phyloP scores from a whole-genome alignment of 768 basidiomycete genomes.

The Tylopilus balloui region DNA sequence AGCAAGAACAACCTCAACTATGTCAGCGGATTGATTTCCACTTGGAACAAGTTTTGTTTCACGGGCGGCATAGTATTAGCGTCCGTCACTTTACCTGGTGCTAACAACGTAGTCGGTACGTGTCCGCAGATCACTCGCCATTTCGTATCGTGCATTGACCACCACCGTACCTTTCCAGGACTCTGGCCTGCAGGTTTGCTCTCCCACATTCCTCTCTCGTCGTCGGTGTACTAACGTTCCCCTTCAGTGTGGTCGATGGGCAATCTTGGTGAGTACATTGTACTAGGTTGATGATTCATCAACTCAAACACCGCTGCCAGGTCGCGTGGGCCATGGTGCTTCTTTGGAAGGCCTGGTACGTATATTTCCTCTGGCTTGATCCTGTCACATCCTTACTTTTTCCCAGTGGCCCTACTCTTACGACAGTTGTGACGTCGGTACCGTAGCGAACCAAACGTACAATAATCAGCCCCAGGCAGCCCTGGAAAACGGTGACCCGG shows the following conservation, averaged over 20 bases:
- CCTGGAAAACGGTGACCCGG: slow-evolving; percentile 53
- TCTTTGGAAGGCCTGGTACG: slow-evolving; percentile 76
- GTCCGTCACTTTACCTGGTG: slow-evolving; percentile 68
- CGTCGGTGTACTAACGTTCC: slow-evolving; percentile 11
- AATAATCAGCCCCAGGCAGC: slow-evolving; percentile 62
- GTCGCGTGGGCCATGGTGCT: slow-evolving; percentile 86
- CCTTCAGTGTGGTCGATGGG: slow-evolving; percentile 65
- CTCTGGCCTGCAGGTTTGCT: slow-evolving; percentile 64
- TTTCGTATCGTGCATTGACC: not conserved
- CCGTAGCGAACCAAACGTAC: slow-evolving; percentile 75
- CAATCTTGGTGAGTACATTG: slow-evolving; percentile 54
- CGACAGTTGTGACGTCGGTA: slow-evolving; percentile 91
- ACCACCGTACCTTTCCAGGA: slow-evolving; percentile 31
- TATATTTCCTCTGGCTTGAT: not conserved
- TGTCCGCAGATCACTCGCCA: not conserved
- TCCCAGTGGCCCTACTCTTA: slow-evolving; percentile 78
- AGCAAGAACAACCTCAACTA: slow-evolving; percentile 69
- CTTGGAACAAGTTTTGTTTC: slow-evolving; percentile 93
- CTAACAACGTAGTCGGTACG: slow-evolving; percentile 45
- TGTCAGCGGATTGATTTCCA: slow-evolving; percentile 63
- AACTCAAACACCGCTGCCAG: slow-evolving; percentile 25
- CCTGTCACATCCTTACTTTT: slow-evolving; percentile 1
- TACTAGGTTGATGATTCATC: not conserved
- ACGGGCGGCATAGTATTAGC: slow-evolving; percentile 78
- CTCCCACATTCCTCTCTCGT: not conserved